Evolutionary conservation across 805 yeast genomes (phyloP).

Genomic region (Wickerhamiella parazyma): DNA sequence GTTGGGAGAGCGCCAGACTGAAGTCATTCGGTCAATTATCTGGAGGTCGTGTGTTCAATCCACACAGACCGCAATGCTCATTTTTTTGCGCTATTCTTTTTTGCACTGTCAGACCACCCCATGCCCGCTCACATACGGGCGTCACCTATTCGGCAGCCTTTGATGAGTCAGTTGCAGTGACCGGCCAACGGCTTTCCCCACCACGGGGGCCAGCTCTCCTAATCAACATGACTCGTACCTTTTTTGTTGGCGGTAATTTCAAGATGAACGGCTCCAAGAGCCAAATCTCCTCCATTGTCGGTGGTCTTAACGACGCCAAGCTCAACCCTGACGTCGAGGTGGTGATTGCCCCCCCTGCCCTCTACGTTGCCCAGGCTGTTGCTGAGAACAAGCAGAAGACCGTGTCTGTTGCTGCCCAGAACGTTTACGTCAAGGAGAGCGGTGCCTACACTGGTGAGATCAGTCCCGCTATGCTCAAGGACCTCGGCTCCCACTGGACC

Average conservation of each 20-base stretch:
- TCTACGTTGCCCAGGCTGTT: slow-evolving; percentile 71
- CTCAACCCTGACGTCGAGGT: slow-evolving; percentile 76
- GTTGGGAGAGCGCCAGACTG: slow-evolving; percentile 40
- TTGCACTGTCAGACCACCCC: no score
- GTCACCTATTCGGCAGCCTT: no score
- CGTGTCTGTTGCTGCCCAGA: slow-evolving; percentile 81
- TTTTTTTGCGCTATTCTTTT: no score
- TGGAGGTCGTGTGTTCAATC: background rate
- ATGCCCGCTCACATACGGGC: no score
- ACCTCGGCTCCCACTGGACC: slow-evolving; percentile 87
- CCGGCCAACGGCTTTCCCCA: background rate
- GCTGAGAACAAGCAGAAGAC: slow-evolving; percentile 50
- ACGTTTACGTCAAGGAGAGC: slow-evolving; percentile 69
- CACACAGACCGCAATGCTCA: background rate
- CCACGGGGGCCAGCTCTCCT: background rate
- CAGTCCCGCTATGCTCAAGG: slow-evolving; percentile 77
- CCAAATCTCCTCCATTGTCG: slow-evolving; percentile 73
- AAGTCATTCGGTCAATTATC: slow-evolving; percentile 18
- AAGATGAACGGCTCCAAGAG: slow-evolving; percentile 92
- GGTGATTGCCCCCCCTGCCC: slow-evolving; percentile 92
- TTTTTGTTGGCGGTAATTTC: slow-evolving; percentile 99
- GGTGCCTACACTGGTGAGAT: slow-evolving; percentile 99
- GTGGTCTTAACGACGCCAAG: slow-evolving; percentile 62
- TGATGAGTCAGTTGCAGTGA: no score
- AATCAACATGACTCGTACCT: slow-evolving; percentile 54